phyloP scores from a whole-genome alignment of 768 basidiomycete species.

The Hericium rajendrae region DNA sequence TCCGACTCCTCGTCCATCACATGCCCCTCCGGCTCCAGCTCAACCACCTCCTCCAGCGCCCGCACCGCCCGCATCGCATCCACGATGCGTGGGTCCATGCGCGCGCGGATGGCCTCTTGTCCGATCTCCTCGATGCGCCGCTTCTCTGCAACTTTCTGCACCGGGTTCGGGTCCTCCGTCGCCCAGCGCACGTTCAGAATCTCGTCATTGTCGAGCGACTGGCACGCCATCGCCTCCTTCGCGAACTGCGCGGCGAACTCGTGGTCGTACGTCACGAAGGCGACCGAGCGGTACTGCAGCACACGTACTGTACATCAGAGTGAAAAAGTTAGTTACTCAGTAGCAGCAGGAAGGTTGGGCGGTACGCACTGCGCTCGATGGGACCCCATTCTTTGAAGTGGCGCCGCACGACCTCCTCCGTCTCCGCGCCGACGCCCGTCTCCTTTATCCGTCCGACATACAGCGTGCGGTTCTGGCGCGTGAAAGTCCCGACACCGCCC shows the following conservation, averaged over 20 bases:
- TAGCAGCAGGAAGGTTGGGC: background rate
- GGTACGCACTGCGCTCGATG: constrained; percentile 75
- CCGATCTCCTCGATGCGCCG: constrained; percentile 76
- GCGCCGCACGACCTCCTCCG: constrained; percentile 79
- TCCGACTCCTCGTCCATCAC: constrained; percentile 23
- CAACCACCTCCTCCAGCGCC: constrained; percentile 77
- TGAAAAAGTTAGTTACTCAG: constrained; percentile 18
- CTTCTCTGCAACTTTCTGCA: constrained; percentile 79
- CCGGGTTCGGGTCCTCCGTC: constrained; percentile 96
- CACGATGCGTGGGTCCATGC: constrained; percentile 80
- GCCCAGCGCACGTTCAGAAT: constrained; percentile 99
- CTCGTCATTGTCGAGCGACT: constrained; percentile 94
- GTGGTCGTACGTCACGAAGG: constrained; percentile 89
- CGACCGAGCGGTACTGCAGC: constrained; percentile 88
- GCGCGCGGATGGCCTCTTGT: constrained; percentile 73
- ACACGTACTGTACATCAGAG: constrained; percentile 54
- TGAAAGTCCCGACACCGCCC: constrained; percentile 98
- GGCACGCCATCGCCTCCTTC: constrained; percentile 98
- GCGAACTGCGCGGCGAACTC: constrained; percentile 91
- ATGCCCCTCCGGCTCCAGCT: constrained; percentile 6
- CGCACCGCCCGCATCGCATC: constrained; percentile 82
- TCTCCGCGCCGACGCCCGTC: constrained; percentile 79
- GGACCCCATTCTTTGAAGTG: constrained; percentile 97
- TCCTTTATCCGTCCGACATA: constrained; percentile 94
- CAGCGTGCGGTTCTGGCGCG: constrained; percentile 85